Evolutionary conservation across 1,284 basidiomycete genomes (phyloP).

Genomic region (Peniophora sp.): DNA sequence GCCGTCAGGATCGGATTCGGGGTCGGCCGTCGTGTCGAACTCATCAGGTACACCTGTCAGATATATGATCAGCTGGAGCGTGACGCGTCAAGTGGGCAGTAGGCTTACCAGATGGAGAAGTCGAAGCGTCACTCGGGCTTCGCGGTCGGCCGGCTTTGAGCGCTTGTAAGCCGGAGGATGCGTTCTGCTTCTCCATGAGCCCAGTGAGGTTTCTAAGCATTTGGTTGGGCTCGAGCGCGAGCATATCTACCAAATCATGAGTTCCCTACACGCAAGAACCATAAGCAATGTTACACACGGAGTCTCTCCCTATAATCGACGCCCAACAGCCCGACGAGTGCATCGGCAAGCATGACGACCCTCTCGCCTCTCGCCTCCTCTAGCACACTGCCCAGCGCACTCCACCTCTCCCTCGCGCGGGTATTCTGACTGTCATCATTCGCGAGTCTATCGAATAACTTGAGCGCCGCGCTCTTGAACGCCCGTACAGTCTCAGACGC

Average conservation of each 20-base stretch:
- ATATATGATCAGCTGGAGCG: too few relatives aligned
- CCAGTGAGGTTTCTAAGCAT: slow-evolving; percentile 58
- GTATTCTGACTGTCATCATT: slow-evolving; percentile 49
- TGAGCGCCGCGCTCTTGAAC: slow-evolving; percentile 59
- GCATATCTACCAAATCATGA: slow-evolving; percentile 36
- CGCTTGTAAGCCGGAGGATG: slow-evolving; percentile 44
- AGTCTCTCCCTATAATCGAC: slow-evolving; percentile 64
- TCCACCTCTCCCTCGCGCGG: slow-evolving; percentile 47
- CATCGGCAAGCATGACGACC: slow-evolving; percentile 66
- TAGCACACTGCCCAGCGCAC: slow-evolving; percentile 54
- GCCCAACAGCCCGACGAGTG: slow-evolving; percentile 56
- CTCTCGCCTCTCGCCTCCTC: slow-evolving; percentile 56
- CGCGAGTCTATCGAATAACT: slow-evolving; percentile 58
- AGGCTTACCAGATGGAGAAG: too few relatives aligned
- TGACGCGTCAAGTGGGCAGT: too few relatives aligned
- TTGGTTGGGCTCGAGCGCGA: slow-evolving; percentile 47
- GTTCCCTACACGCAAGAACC: background rate
- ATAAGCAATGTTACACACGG: slow-evolving; percentile 33
- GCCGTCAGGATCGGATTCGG: slow-evolving; percentile 70
- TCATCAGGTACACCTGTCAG: too few relatives aligned
- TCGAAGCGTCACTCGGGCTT: too few relatives aligned
- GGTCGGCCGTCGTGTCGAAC: slow-evolving; percentile 25
- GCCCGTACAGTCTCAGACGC: slow-evolving; percentile 45
- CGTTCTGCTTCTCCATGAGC: slow-evolving; percentile 55
- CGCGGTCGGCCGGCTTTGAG: too few relatives aligned